Base-by-base conservation (phyloP, 2,329 filamentous ascomycete species). In the Apiospora rasikravindrae region DNA sequence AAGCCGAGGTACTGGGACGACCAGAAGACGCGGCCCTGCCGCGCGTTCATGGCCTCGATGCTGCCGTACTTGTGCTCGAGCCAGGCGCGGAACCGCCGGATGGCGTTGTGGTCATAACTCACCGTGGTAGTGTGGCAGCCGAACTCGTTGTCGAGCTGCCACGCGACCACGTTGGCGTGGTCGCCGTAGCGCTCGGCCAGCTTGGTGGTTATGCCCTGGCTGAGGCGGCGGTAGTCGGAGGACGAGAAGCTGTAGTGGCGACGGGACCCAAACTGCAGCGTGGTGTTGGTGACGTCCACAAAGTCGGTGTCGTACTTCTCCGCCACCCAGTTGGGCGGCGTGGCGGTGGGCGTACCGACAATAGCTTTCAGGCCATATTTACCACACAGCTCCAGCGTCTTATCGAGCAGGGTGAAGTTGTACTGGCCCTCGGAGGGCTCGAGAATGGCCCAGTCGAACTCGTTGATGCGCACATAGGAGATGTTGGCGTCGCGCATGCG, bases 111-210 rank as follows among this genome's bases (percentile, higher is more conserved):
- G 49, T 77, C 75, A 40, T 77, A 77, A 19, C 73, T 74, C 3
- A 74, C 72, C 24, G 73, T 72, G 2, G 75, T 77, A 45, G 69
- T 51, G 69, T 77, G 76, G 45, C 75, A 77, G 47, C 76, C 76
- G 33, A 77, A 74, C 47, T 77, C 76, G 47, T 77, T 77, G 71
- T 77, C 76, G n/a, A 77, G 70, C 69, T 77, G 76, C 76, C 75
- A 77, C 1, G 66, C 76, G 7, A 72, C 73, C 2, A 77, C 73
- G 24, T 68, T 71, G 1, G 75, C 57, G 45, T 74, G 67, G 47
- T 66, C 71, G 4, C 76, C 76, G 57, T 77, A 77, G 29, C 74
- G 73, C 67, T 76, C 68, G 14, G 76, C 76, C 22, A 77, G 71
- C 40, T 70, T 74, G 40, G 69, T 64, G 2, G 76, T 77, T 66